Conservation (phyloP, 2,329 filamentous ascomycete species). For the Ilyonectria mors-panacis region DNA sequence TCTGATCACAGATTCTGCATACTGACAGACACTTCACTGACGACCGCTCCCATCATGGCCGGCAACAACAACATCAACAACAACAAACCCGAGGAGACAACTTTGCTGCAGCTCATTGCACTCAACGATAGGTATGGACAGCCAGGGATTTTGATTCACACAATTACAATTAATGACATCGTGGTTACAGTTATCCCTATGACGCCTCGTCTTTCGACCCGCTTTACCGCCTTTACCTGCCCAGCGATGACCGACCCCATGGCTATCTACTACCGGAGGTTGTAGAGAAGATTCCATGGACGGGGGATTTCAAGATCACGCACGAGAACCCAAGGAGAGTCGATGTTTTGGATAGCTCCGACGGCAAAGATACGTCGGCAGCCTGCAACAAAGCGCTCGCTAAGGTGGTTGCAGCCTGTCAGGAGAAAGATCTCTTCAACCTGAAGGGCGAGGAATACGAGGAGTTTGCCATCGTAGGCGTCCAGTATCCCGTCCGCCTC, state of each 20-base stretch:
- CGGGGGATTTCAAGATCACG: neutral
- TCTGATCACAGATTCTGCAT: no score
- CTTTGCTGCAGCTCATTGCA: neutral
- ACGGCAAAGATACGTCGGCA: neutral
- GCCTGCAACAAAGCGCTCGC: neutral
- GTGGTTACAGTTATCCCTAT: neutral
- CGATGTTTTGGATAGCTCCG: neutral
- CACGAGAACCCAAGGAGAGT: conserved; percentile 1
- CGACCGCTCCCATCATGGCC: neutral
- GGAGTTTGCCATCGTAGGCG: neutral
- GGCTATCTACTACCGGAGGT: neutral
- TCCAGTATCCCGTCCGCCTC: neutral
- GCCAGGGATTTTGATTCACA: neutral
- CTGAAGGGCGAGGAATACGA: neutral
- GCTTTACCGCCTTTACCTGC: neutral
- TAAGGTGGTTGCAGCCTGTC: neutral
- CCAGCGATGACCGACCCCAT: neutral
- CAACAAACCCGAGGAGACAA: neutral
- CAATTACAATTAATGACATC: neutral
- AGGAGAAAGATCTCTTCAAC: conserved; percentile 6
- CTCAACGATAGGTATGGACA: neutral
- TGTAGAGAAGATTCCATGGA: neutral
- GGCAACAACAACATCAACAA: neutral
- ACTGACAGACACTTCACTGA: no score
- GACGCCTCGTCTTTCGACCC: neutral